Conservation (phyloP, 176 grass and related monocot genomes). For the Aegilops umbellulata region DNA sequence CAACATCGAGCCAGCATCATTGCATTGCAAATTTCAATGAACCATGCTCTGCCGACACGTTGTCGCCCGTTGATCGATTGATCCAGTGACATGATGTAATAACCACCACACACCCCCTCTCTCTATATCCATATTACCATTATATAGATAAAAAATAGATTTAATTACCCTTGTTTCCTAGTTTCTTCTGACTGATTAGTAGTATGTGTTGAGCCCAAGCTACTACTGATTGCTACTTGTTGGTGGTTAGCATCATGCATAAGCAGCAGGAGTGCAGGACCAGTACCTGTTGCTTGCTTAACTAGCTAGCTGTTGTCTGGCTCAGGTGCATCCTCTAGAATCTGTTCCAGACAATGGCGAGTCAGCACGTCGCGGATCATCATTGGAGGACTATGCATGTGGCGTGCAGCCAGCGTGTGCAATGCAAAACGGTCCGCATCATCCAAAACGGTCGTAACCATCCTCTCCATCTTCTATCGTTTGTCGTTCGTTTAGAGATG, state of each 20-base stretch:
- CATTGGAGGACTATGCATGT: background rate
- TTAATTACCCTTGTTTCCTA: too few relatives aligned
- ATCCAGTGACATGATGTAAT: background rate
- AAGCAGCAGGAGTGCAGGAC: background rate
- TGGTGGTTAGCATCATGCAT: too few relatives aligned
- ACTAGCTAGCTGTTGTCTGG: background rate
- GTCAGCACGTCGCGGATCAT: background rate
- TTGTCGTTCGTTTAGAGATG: too few relatives aligned
- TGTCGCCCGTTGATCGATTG: background rate
- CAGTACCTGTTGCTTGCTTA: background rate
- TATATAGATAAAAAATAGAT: too few relatives aligned
- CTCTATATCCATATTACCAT: background rate
- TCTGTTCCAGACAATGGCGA: background rate
- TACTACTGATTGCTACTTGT: too few relatives aligned
- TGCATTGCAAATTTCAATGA: background rate
- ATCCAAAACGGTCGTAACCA: too few relatives aligned
- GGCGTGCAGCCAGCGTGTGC: background rate
- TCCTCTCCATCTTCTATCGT: too few relatives aligned
- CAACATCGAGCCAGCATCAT: background rate
- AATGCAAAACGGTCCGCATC: too few relatives aligned
- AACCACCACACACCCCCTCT: background rate
- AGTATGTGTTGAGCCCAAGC: background rate
- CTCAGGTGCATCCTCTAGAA: background rate
- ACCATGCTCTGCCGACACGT: background rate
- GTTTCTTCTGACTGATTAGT: too few relatives aligned